Base-by-base conservation (phyloP, 352 stramenopile species). In the Pythium sukuiense region DNA sequence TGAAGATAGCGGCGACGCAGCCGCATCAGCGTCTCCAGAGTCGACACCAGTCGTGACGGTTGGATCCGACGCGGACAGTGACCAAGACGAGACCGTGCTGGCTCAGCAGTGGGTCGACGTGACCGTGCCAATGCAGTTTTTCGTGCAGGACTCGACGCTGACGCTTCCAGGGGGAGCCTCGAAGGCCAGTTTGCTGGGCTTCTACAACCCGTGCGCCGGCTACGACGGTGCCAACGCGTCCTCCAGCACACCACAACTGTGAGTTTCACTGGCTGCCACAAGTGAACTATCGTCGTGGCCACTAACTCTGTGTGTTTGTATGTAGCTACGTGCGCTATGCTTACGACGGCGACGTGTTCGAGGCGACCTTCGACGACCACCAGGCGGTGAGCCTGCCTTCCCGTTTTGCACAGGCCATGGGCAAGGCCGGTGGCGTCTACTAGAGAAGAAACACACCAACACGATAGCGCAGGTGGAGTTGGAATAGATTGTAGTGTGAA, bases 201-300 rank as follows among this genome's bases (percentile, higher is more conserved):
- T 95, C 55, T 95, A 95, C 73, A 91, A 93, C 59, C 86, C 86
- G 14, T 93, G 81, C 55, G 69, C 85, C n/a, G 70, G 73, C 12
- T 64, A 76, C 41, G 72, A 85, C 39, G 73, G 83, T 43, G 71
- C 67, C 14, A 75, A 83, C 46, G 69, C 37, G 20, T 63, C 63
- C 13, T 61, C 45, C 33, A 53, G 63, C 37, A 79, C 78, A 30
- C 82, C 85, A 8, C 76, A 89, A 59, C 71, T 93, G 81, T 93
- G 79, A 69, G 81, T 76, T 7, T 12, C 7, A 16, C 12, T 43
- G 35, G 12, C 6, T 18, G 35, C 7, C 20, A 24, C 20, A 24
- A 24, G 20, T 24, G 20, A 24, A 24, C 20, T 24, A 24, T 24
- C 20, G 20, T 24, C 20, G 20, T 24, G 20, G 20, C 20, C 20